phyloP scores from a whole-genome alignment of 2,329 filamentous ascomycete genomes.

The Aspergillus nomiae region DNA sequence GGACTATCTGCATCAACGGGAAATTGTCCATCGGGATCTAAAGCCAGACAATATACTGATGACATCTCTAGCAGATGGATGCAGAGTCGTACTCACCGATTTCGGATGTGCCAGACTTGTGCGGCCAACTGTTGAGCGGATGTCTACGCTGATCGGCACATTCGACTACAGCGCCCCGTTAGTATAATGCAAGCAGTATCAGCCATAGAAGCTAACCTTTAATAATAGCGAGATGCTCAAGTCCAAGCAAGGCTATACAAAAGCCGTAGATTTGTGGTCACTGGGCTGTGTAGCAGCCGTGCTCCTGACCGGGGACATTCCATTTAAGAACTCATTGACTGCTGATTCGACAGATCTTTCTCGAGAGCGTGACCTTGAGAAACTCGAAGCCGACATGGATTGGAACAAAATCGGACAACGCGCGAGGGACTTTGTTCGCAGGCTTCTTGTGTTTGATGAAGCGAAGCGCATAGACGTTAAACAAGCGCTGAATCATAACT shows the following conservation, averaged over 20 bases:
- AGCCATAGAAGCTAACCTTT: background rate
- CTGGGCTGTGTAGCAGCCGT: conserved; percentile 58
- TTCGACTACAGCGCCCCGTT: conserved; percentile 61
- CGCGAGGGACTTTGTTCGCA: conserved; percentile 57
- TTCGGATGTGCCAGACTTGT: conserved; percentile 58
- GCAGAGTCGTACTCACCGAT: conserved; percentile 61
- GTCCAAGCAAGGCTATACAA: conserved; percentile 52
- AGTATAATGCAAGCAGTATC: conserved; percentile 28
- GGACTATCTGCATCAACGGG: conserved; percentile 58
- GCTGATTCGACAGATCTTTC: conserved; percentile 34
- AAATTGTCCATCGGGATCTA: conserved; percentile 63
- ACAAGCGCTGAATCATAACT: conserved; percentile 56
- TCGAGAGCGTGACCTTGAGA: conserved; percentile 44
- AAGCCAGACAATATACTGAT: conserved; percentile 67
- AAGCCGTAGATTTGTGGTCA: conserved; percentile 64
- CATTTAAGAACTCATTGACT: conserved; percentile 45
- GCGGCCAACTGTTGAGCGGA: conserved; percentile 40
- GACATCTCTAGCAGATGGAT: conserved; percentile 53
- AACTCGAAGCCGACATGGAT: conserved; percentile 45
- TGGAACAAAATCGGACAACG: conserved; percentile 48
- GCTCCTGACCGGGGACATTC: conserved; percentile 53
- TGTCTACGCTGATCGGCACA: conserved; percentile 59
- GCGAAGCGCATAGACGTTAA: conserved; percentile 53
- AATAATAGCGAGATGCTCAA: conserved; percentile 28
- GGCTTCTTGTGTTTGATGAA: conserved; percentile 55